phyloP scores from a whole-genome alignment of 495 filamentous ascomycete species.

The Hypoxylon fuscum region DNA sequence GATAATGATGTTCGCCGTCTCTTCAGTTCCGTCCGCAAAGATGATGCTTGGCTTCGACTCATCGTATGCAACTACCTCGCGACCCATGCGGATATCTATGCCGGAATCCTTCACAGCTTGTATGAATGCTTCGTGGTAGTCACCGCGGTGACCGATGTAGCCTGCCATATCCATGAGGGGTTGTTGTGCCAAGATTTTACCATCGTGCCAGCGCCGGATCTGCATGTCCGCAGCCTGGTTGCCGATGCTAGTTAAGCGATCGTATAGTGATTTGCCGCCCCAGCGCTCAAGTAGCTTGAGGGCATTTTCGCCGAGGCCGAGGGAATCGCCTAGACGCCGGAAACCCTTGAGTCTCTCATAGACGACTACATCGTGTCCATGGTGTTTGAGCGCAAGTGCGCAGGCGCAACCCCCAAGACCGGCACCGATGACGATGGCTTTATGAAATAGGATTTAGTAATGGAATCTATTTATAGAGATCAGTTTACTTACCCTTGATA shows the following conservation, averaged over 20 bases:
- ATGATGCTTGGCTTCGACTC: conserved; percentile 53
- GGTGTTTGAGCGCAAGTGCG: conserved; percentile 60
- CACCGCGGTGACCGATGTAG: conserved; percentile 62
- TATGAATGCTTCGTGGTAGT: conserved; percentile 63
- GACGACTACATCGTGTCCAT: conserved; percentile 60
- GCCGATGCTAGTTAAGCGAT: conserved; percentile 56
- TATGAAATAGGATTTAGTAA: conserved; percentile 9
- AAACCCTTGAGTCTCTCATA: conserved; percentile 61
- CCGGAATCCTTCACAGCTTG: conserved; percentile 57
- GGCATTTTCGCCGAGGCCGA: conserved; percentile 62
- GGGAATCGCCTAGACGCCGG: conserved; percentile 59
- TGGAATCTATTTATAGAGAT: no score
- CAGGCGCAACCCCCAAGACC: conserved; percentile 65
- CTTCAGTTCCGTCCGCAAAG: conserved; percentile 48
- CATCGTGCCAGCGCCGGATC: conserved; percentile 60
- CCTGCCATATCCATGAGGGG: conserved; percentile 67
- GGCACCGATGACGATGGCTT: conserved; percentile 63
- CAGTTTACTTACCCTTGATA: conserved; percentile 36
- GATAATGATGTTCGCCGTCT: conserved; percentile 43
- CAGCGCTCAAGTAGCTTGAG: conserved; percentile 59
- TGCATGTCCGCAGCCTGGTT: conserved; percentile 65
- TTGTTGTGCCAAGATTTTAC: conserved; percentile 61
- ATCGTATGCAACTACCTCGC: conserved; percentile 57
- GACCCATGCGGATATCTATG: conserved; percentile 58
- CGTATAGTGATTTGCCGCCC: conserved; percentile 55